Evolutionary conservation across 352 stramenopile species (phyloP).

Genomic region (Phytophthora pseudosyringae): DNA sequence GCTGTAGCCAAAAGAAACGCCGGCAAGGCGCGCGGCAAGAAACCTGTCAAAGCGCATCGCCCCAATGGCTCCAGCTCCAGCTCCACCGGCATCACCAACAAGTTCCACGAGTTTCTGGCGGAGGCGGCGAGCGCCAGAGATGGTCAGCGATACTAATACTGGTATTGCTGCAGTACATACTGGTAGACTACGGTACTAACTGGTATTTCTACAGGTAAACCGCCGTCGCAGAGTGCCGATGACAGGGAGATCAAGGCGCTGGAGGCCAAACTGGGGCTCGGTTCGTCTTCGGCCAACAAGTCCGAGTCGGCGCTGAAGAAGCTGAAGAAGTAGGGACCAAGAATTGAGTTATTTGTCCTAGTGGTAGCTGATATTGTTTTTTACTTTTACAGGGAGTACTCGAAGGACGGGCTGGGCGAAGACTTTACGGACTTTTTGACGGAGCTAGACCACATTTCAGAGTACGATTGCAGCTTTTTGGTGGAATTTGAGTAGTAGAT

Average conservation of each 20-base stretch:
- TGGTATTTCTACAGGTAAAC: constrained; percentile 8
- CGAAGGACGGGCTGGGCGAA: constrained; percentile 77
- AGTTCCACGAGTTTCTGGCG: constrained; percentile 81
- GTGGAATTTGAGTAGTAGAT: neutral
- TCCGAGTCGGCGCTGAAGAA: constrained; percentile 58
- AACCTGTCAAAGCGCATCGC: constrained; percentile 16
- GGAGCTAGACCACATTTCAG: constrained; percentile 76
- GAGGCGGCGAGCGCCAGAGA: constrained; percentile 50
- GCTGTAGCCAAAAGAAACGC: constrained; percentile 8
- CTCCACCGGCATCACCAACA: constrained; percentile 56
- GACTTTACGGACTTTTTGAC: constrained; percentile 85
- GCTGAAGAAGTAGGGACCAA: constrained; percentile 60
- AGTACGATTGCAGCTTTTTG: constrained; percentile 34
- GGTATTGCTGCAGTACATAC: neutral
- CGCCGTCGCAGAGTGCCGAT: constrained; percentile 42
- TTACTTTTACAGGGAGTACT: constrained; percentile 64
- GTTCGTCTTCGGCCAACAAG: constrained; percentile 43
- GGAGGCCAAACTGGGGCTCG: constrained; percentile 72
- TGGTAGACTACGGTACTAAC: neutral
- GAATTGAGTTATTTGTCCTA: neutral
- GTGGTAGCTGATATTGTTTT: constrained; percentile 16
- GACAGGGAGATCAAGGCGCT: constrained; percentile 77
- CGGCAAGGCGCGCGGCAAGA: constrained; percentile 16
- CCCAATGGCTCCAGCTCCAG: neutral
- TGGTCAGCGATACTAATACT: neutral